Base-by-base conservation (phyloP, 139 green algal genomes). In the Chloropicon primus region DNA sequence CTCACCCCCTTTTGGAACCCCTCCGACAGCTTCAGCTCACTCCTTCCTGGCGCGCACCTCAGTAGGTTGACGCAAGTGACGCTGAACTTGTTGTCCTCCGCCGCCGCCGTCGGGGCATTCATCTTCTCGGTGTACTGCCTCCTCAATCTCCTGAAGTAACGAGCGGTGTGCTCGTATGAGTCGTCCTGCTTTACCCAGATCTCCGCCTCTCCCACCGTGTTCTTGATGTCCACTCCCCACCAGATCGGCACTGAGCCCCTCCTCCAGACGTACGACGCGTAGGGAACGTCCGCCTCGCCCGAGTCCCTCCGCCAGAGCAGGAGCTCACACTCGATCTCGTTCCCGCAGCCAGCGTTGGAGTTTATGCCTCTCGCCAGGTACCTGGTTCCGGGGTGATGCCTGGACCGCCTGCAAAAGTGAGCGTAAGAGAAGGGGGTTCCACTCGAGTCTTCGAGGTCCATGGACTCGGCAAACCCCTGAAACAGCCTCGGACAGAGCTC, bases 321-420 rank as follows among this genome's bases (percentile, higher is more conserved):
- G 81, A 97, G 92, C 81, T 99, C 95, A 28, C 89, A 94, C 86
- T 99, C 95, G 21, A 98, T 92, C 86, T 99, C 95, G 81, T 99
- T 99, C 71, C 93, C 95, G 1, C 91, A 1, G 84, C 77, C 53
- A 95, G 81, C 26, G 80, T 54, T 10, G 89, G 85, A 17, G 73
- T 81, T 84, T 98, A 94, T 21, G 87, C 94, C 72, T 17, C 41
- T 62, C 10, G 41, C 41, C 41, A 62, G 41, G 17, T 62, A 62
- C 41, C 41, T 62, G 41, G 41, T 62, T 17, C 41, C 41, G 5
- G 41, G 41, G 41, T 62, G 41, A 5, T 62, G 41, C 41, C 41
- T 62, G 41, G 41, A 62, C 41, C 41, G 5, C 41, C 41, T 5
- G 41, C 41, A 62, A 17, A 62, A 62, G 41, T 62, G 41, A 62